Percentiles rank a stretch among this genome's conserved stretches.
Conservation (phyloP, 2,329 filamentous ascomycete species). For the Aspergillus sergii region DNA sequence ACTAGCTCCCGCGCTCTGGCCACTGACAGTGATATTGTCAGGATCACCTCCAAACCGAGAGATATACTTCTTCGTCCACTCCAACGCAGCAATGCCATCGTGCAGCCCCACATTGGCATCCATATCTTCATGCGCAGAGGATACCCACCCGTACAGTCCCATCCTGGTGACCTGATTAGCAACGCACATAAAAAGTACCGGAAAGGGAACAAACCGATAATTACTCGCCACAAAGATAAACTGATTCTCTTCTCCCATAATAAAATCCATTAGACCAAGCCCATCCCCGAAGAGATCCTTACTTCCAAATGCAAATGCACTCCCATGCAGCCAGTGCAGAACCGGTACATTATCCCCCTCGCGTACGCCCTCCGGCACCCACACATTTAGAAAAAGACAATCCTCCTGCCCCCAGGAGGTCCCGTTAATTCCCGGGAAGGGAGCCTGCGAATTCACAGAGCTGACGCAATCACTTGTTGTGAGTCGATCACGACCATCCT, state of each 20-base stretch:
- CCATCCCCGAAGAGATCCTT: constrained; percentile 1
- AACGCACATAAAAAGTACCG: background rate
- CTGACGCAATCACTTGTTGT: background rate
- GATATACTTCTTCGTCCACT: constrained; percentile 9
- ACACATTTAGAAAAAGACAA: constrained; percentile 3
- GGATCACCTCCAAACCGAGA: constrained; percentile 7
- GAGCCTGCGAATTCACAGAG: background rate
- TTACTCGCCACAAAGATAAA: constrained; percentile 1
- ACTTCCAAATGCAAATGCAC: constrained; percentile 4
- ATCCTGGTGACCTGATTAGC: background rate
- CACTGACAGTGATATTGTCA: background rate
- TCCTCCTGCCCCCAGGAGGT: constrained; percentile 6
- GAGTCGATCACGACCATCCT: background rate
- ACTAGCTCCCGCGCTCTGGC: constrained; percentile 4
- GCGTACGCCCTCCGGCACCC: constrained; percentile 1
- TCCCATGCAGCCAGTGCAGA: constrained; percentile 3
- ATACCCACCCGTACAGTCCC: background rate
- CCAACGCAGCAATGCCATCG: constrained; percentile 4
- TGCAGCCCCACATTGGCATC: constrained; percentile 7
- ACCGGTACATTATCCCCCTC: background rate
- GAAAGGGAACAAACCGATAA: background rate
- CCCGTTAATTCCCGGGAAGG: background rate
- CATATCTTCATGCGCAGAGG: background rate
- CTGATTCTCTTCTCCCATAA: background rate
- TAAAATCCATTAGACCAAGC: background rate